Conservation (phyloP, 257 asterid species). For the Dorcoceras hygrometricum region DNA sequence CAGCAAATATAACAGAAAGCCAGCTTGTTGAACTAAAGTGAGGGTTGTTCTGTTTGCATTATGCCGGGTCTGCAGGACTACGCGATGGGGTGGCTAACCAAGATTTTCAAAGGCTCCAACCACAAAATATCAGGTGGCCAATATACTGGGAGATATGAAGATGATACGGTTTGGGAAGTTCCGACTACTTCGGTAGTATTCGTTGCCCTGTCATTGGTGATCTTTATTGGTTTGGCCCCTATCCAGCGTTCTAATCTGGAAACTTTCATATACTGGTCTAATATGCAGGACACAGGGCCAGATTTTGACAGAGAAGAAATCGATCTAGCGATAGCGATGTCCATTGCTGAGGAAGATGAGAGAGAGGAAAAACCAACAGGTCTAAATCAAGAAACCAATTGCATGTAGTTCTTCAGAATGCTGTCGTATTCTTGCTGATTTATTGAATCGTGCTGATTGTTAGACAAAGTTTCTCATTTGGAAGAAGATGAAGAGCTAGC, state of each 20-base stretch:
- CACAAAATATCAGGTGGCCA: slow-evolving; percentile 70
- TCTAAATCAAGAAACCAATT: slow-evolving; percentile 33
- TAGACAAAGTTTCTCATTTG: slow-evolving; percentile 61
- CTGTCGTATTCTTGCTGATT: slow-evolving; percentile 12
- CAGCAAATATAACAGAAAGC: too few species aligned
- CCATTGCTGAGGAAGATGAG: slow-evolving; percentile 62
- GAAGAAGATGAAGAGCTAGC: slow-evolving; percentile 95
- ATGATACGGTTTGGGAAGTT: slow-evolving; percentile 54
- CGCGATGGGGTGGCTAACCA: slow-evolving; percentile 79
- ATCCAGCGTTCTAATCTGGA: slow-evolving; percentile 19
- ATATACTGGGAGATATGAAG: slow-evolving; percentile 64
- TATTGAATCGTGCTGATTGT: slow-evolving; percentile 4
- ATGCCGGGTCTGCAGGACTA: slow-evolving; percentile 30
- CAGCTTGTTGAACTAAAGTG: background rate
- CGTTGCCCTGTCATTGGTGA: background rate
- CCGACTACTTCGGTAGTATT: slow-evolving; percentile 61
- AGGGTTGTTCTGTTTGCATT: slow-evolving; percentile 7
- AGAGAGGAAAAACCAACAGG: slow-evolving; percentile 74
- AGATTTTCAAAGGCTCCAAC: slow-evolving; percentile 73
- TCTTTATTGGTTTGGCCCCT: background rate
- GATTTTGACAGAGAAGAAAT: slow-evolving; percentile 86
- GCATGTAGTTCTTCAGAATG: slow-evolving; percentile 1
- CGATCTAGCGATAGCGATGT: slow-evolving; percentile 82
- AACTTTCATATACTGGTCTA: slow-evolving; percentile 18
- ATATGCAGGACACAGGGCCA: slow-evolving; percentile 59